Percentiles rank a stretch among this genome's conserved stretches.
phyloP scores from a whole-genome alignment of 495 filamentous ascomycete genomes.

The Sordaria brevicollis region DNA sequence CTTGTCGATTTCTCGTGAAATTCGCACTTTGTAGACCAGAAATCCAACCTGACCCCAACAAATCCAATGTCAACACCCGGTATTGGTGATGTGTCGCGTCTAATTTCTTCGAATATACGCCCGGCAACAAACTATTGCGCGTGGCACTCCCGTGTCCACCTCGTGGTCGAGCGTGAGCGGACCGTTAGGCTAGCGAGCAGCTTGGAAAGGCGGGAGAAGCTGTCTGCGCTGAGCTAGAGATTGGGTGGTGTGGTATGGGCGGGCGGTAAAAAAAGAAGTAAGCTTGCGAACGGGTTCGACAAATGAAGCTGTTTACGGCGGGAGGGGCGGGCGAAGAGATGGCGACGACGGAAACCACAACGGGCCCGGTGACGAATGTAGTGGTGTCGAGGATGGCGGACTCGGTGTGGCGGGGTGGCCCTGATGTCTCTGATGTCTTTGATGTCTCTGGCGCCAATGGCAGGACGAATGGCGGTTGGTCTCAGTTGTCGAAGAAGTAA shows the following conservation, averaged over 20 bases:
- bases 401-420: background rate
- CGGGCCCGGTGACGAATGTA: background rate
- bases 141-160: background rate
- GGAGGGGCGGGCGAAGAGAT: background rate
- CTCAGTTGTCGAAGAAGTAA: background rate
- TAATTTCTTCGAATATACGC: background rate
- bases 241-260: background rate
- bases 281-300: background rate
- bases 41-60: background rate
- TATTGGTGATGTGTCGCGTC: background rate
- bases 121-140: background rate
- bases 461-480: background rate
- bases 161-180: background rate
- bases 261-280: background rate
- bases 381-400: background rate
- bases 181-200: background rate
- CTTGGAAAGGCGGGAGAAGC: background rate
- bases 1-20: background rate
- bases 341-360: background rate
- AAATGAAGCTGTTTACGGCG: background rate
- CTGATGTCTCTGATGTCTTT: background rate
- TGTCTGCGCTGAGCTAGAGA: background rate
- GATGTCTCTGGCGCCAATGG: background rate
- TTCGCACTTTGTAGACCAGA: background rate
- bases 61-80: background rate